Conservation (phyloP, 1,284 basidiomycete genomes). For the Papiliotrema nemorosa region DNA sequence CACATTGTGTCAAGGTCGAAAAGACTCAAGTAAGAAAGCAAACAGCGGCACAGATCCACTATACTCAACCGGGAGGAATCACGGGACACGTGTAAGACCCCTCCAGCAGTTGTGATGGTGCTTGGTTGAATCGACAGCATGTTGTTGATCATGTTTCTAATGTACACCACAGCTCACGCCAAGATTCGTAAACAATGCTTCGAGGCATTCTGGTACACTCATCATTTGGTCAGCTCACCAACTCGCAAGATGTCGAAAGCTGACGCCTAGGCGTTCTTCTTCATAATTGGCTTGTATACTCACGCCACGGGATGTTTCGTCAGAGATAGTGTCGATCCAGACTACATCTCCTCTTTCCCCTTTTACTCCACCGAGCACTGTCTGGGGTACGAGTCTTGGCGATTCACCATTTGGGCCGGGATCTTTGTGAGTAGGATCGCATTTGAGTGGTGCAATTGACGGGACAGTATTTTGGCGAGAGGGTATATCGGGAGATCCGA, state of each 20-base stretch:
- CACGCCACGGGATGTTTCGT: slow-evolving; percentile 92
- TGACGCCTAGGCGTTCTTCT: slow-evolving; percentile 65
- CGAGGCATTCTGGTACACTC: slow-evolving; percentile 75
- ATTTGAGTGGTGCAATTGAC: background rate
- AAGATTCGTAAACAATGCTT: slow-evolving; percentile 81
- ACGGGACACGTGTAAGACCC: slow-evolving; percentile 67
- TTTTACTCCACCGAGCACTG: slow-evolving; percentile 79
- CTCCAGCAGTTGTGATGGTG: background rate
- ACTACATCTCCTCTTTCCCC: slow-evolving; percentile 64
- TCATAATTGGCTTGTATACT: slow-evolving; percentile 74
- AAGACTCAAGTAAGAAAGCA: slow-evolving; percentile 62
- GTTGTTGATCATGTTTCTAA: slow-evolving; percentile 67
- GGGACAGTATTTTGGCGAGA: slow-evolving; percentile 68
- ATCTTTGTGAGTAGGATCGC: slow-evolving; percentile 54
- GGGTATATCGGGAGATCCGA: slow-evolving; percentile 72
- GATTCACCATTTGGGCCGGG: slow-evolving; percentile 80
- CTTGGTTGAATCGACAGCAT: slow-evolving; percentile 49
- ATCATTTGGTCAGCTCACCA: slow-evolving; percentile 15
- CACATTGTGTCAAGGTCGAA: slow-evolving; percentile 10
- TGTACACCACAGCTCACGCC: slow-evolving; percentile 73
- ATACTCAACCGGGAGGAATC: slow-evolving; percentile 76
- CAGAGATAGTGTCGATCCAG: slow-evolving; percentile 68
- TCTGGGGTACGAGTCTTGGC: slow-evolving; percentile 80
- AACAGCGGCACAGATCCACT: slow-evolving; percentile 74
- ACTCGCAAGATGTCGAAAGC: background rate